phyloP scores from a whole-genome alignment of 78 protist genomes.

The Guillardia theta region DNA sequence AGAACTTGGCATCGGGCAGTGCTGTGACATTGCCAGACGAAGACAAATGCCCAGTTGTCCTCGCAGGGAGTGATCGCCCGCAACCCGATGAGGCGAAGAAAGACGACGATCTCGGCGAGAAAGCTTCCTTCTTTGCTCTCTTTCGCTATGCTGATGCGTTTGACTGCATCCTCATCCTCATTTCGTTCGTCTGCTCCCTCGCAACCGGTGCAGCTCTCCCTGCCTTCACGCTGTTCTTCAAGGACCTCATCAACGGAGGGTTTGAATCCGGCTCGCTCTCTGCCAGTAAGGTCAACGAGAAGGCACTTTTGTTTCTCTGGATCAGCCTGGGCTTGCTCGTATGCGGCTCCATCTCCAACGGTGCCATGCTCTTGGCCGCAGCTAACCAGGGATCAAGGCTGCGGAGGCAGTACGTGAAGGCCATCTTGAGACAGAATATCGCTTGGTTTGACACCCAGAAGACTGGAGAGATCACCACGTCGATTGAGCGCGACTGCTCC shows the following conservation, averaged over 20 bases:
- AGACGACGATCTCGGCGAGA: no score
- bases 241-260: not conserved
- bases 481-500: not conserved
- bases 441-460: slow-evolving; percentile 25
- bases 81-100: no score
- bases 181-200: no score
- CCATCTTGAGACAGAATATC: not conserved
- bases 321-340: not conserved
- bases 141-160: no score
- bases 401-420: not conserved
- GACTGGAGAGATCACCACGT: not conserved
- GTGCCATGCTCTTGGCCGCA: not conserved
- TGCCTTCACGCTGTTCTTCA: not conserved
- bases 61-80: no score
- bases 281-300: not conserved
- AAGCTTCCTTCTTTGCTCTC: no score
- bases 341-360: not conserved
- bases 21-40: no score
- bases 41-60: no score
- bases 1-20: no score
- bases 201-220: not conserved
- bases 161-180: no score
- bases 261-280: not conserved
- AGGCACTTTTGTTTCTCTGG: not conserved
- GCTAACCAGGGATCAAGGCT: not conserved